These are phyloP conservation scores for Piloderma croceum DNA, from an alignment of 768 basidiomycete species.

Conservation along the genomic window DNA sequence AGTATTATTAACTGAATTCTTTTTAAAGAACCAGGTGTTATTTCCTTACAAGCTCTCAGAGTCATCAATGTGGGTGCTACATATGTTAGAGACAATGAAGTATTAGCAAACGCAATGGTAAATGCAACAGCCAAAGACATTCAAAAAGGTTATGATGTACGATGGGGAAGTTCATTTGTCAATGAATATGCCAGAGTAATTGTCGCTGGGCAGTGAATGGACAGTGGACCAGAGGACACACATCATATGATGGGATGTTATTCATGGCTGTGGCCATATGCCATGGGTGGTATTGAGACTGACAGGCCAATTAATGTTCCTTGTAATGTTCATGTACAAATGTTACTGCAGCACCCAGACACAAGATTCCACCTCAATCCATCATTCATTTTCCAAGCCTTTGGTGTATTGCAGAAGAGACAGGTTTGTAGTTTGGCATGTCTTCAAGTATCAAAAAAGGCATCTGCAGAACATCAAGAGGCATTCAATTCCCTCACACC, in stretches of 20 bases:
- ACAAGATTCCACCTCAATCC: slow-evolving; percentile 26
- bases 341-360: slow-evolving; percentile 26
- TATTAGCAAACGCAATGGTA: slow-evolving; percentile 18
- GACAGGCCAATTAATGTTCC: slow-evolving; percentile 6
- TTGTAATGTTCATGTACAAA: slow-evolving; percentile 23
- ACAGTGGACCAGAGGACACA: slow-evolving; percentile 19
- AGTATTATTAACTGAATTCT: too few relatives aligned
- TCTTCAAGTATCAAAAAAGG: slow-evolving; percentile 26
- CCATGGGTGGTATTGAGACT: slow-evolving; percentile 29
- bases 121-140: slow-evolving; percentile 13
- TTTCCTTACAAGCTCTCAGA: slow-evolving; percentile 22
- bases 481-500: slow-evolving; percentile 21
- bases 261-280: slow-evolving; percentile 32
- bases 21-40: too few relatives aligned
- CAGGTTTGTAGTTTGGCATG: slow-evolving; percentile 22
- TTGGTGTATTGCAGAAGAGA: slow-evolving; percentile 25
- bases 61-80: slow-evolving; percentile 17
- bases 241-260: slow-evolving; percentile 29
- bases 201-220: slow-evolving; percentile 7
- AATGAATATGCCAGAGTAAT: slow-evolving; percentile 24
- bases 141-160: slow-evolving; percentile 21
- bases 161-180: slow-evolving; percentile 18
- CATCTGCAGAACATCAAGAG: slow-evolving; percentile 18
- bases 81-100: slow-evolving; percentile 9
- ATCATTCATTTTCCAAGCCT: slow-evolving; percentile 27